These are phyloP conservation scores for Termitomyces sp. DNA, from an alignment of 768 basidiomycete species.

Conservation along the genomic window DNA sequence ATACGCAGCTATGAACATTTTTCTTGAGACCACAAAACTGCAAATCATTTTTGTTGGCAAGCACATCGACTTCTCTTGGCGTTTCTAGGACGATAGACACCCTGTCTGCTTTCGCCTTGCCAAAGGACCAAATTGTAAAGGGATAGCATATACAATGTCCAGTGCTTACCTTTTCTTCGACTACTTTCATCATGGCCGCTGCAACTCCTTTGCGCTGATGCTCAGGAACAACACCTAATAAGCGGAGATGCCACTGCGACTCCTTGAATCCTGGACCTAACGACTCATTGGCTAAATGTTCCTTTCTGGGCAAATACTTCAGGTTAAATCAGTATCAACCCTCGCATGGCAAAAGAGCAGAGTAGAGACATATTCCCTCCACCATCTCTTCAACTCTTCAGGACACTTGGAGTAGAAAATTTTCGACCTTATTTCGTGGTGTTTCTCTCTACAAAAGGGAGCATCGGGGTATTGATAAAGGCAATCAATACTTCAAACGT, in stretches of 20 bases:
- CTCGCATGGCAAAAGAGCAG: background rate
- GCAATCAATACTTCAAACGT: background rate
- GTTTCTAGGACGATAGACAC: slow-evolving; percentile 22
- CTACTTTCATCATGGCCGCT: slow-evolving; percentile 18
- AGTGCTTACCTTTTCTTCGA: slow-evolving; percentile 17
- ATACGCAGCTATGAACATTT: background rate
- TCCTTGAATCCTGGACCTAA: slow-evolving; percentile 17
- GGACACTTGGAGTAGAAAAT: slow-evolving; percentile 17
- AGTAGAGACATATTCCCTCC: slow-evolving; percentile 19
- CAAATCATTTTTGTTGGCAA: background rate
- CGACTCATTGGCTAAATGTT: slow-evolving; percentile 9
- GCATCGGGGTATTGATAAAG: background rate
- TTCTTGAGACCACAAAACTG: too few species aligned
- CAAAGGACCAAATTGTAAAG: background rate
- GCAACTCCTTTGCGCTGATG: slow-evolving; percentile 25
- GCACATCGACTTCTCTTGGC: slow-evolving; percentile 19
- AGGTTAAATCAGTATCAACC: background rate
- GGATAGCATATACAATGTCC: too few species aligned
- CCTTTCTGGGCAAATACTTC: slow-evolving; percentile 19
- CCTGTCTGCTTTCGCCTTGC: slow-evolving; percentile 15
- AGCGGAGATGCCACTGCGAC: slow-evolving; percentile 21
- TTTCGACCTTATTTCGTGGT: slow-evolving; percentile 21
- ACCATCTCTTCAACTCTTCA: slow-evolving; percentile 20
- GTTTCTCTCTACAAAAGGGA: slow-evolving; percentile 15
- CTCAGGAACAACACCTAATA: slow-evolving; percentile 22